Base-by-base conservation (phyloP, 176 grass and related monocot genomes). In the Juncus inflexus region DNA sequence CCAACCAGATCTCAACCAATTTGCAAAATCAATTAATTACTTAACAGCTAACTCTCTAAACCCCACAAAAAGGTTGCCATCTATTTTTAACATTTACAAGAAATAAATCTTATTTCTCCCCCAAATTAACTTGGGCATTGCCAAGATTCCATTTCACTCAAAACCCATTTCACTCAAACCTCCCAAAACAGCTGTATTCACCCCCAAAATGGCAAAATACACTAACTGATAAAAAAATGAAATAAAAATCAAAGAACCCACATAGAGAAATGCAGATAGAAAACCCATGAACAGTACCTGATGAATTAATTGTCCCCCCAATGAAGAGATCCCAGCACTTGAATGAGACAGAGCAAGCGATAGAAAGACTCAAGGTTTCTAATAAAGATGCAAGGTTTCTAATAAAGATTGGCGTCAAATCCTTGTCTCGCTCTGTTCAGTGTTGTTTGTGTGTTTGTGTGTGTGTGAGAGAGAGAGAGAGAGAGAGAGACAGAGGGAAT, bases 1-100 rank as follows among this genome's bases (percentile, higher is more conserved):
- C 14, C 2, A n/a, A 49, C 8, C 67, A 81, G 81, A 84, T 89
- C 86, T 80, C 76, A 61, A 9, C 14, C 55, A 81, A 35, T 63
- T 40, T 53, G 40, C 12, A 10, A 14, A 28, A 58, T 63, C 4
- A 61, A 5, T n/a, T 35, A 9, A 11, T 37, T 47, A 38, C 37
- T 12, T 4, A 52, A 52, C 3, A 0, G 6, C 37, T 49, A 62
- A 16, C 19, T 51, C 43, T 50, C 56, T 11, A 55, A 72, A 60
- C 2, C 52, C 12, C 68, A 4, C 36, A 37, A 13, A 53, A 42
- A 3, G 11, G 50, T 42, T 62, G 66, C 14, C 10, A 54, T 15
- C 2, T 36, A 4, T 60, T 13, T 59, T 35, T 15, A 16, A 37
- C 42, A 12, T 42, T 15, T 14, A 28, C 16, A 2, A 62, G 4